Evolutionary conservation across 148 eudicot genomes (phyloP), one percentile per base, ranked within the genome.

Genomic region (Vaccinium darrowii): DNA sequence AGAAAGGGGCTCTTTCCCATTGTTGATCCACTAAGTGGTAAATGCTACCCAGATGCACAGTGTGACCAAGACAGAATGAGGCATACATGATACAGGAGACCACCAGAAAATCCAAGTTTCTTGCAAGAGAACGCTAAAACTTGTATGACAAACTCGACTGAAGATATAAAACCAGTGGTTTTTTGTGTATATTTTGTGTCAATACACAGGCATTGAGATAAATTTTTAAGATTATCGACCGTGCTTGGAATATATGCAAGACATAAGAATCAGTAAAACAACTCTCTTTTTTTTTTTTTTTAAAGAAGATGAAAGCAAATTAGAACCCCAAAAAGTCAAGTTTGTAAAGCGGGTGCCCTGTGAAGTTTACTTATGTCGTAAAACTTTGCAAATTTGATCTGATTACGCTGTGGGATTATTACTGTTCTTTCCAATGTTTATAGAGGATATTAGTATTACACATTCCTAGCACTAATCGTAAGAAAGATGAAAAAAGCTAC

Each of bases 401-500:
- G 27, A 27, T 27, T 27, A 27, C 27, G 27, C 27, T 27, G 27
- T 27, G 27, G 27, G 27, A 27, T 27, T 27, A 27, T 27, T 27
- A 27, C 79, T 8, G 27, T 76, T 47, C 54, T 49, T 54, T 54
- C n/a, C 56, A 14, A 79, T 79, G 81, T 27, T 79, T 30, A 1
- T 56, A 57, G 27, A 16, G 25, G 30, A 47, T 27, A 27, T 27
- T 27, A 27, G 27, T 80, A 27, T 58, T n/a, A 30, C 10, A 53
- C 18, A 13, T 19, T 58, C n/a, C 33, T 50, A 14, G 27, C 27
- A 27, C 27, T 79, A 11, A 15, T 15, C 76, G n/a, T 21, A 62
- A 43, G 18, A 60, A n/a, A 50, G 18, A n/a, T 7, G 33, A n/a
- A 47, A 69, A 69, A 3, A 23, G 33, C 81, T 58, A 94, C 98